Conservation (phyloP, 495 filamentous ascomycete genomes). For the Xylaria flabelliformis region DNA sequence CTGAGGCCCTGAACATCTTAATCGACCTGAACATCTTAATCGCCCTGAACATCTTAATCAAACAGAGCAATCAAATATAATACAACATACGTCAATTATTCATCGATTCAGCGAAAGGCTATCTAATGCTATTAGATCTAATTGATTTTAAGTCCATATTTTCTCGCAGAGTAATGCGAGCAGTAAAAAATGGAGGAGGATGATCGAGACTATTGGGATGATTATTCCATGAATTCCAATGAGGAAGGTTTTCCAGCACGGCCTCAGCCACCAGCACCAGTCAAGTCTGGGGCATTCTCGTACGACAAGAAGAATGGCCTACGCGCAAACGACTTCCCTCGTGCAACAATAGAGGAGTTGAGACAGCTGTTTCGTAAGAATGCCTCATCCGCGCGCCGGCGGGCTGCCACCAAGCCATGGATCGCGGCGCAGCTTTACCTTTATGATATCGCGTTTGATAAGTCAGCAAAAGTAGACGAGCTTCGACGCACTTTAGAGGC, state of each 20-base stretch:
- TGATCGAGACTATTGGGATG: not conserved
- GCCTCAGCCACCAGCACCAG: not conserved
- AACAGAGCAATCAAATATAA: not conserved
- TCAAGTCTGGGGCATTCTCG: constrained; percentile 18
- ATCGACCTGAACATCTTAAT: no score
- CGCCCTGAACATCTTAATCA: not conserved
- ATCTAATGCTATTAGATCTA: not conserved
- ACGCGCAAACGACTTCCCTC: not conserved
- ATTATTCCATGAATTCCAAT: not conserved
- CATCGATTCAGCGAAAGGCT: not conserved
- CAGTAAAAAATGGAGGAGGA: not conserved
- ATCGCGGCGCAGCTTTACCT: constrained; percentile 30
- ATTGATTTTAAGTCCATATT: not conserved
- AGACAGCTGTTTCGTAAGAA: constrained; percentile 5
- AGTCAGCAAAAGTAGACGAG: not conserved
- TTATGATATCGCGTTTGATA: constrained; percentile 30
- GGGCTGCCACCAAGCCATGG: constrained; percentile 29
- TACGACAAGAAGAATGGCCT: constrained; percentile 15
- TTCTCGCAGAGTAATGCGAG: not conserved
- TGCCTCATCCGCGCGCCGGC: constrained; percentile 2
- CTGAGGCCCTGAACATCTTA: not conserved
- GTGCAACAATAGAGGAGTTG: constrained; percentile 5
- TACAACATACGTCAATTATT: not conserved
- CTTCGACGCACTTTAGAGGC: constrained; percentile 5
- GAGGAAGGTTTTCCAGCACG: not conserved